Percentiles rank a stretch among this genome's conserved stretches.
phyloP scores from a whole-genome alignment of 495 filamentous ascomycete genomes.

The Rusavskia elegans region DNA sequence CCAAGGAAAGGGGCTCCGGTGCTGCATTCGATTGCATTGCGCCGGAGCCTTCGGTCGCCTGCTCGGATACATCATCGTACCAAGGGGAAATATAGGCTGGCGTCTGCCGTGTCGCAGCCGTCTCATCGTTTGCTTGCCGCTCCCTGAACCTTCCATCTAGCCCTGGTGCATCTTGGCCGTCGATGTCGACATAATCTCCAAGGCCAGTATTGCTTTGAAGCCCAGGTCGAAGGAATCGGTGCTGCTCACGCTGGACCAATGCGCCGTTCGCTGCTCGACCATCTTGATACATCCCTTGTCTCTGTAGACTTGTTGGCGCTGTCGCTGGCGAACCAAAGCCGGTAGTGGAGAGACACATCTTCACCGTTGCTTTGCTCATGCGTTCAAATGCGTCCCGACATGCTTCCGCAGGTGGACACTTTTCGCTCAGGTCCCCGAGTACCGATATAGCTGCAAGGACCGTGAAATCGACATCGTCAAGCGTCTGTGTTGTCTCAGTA shows the following conservation, averaged over 20 bases:
- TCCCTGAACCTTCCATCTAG: too few relatives aligned
- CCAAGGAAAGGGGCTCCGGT: not conserved
- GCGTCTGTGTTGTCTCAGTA: constrained; percentile 35
- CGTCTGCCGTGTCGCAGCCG: too few relatives aligned
- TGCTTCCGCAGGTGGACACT: constrained; percentile 66
- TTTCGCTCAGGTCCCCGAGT: constrained; percentile 55
- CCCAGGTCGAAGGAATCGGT: too few relatives aligned
- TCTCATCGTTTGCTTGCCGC: too few relatives aligned
- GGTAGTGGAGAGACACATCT: constrained; percentile 74
- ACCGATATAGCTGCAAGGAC: constrained; percentile 91
- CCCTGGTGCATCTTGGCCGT: too few relatives aligned
- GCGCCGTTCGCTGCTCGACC: constrained; percentile 3
- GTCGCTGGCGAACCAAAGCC: constrained; percentile 48
- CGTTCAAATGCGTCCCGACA: constrained; percentile 90
- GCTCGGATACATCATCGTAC: too few relatives aligned
- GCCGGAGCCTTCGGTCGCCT: too few relatives aligned
- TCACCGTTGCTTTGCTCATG: constrained; percentile 86
- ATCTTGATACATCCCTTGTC: not conserved
- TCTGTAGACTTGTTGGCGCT: constrained; percentile 14
- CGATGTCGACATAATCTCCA: too few relatives aligned
- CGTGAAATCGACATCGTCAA: constrained; percentile 93
- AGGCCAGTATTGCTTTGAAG: too few relatives aligned
- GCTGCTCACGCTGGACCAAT: constrained; percentile 6
- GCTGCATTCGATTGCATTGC: not conserved
- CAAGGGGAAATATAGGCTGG: too few relatives aligned